Evolutionary conservation across 2,329 filamentous ascomycete genomes (phyloP).

Genomic region (Ascochyta lentis): DNA sequence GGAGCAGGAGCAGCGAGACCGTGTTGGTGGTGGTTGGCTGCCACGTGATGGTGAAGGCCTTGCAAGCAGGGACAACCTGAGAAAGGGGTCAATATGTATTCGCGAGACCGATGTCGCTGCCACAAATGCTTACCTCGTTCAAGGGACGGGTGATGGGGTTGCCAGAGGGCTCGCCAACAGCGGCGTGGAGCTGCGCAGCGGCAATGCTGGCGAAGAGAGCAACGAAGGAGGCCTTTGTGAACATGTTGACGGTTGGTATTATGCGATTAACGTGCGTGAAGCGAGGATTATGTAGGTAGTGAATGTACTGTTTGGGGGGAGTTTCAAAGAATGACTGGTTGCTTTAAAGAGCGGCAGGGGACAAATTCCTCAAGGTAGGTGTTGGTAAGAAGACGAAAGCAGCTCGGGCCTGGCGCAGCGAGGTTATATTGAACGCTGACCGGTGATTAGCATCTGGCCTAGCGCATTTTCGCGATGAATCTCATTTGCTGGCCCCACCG

Average conservation of each 20-base stretch:
- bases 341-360: constrained; percentile 39
- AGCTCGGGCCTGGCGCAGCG: constrained; percentile 9
- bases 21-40: constrained; percentile 55
- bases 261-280: constrained; percentile 37
- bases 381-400: constrained; percentile 9
- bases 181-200: constrained; percentile 39
- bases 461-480: not conserved
- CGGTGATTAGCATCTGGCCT: not conserved
- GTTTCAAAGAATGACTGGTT: constrained; percentile 28
- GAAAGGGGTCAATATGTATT: not conserved
- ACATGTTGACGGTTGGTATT: constrained; percentile 42
- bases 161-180: constrained; percentile 50
- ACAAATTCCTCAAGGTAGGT: constrained; percentile 31
- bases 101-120: too few species aligned
- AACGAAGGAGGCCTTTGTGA: constrained; percentile 51
- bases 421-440: constrained; percentile 31
- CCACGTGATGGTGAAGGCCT: constrained; percentile 67
- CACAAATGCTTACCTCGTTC: constrained; percentile 50
- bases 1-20: constrained; percentile 66
- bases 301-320: constrained; percentile 17
- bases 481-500: constrained; percentile 4
- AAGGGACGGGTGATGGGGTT: constrained; percentile 63
- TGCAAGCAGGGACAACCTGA: constrained; percentile 61
- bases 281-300: constrained; percentile 23
- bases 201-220: constrained; percentile 61